These are phyloP conservation scores for Sporothrix protearum DNA, from an alignment of 2,329 filamentous ascomycete species.

Conservation along the genomic window DNA sequence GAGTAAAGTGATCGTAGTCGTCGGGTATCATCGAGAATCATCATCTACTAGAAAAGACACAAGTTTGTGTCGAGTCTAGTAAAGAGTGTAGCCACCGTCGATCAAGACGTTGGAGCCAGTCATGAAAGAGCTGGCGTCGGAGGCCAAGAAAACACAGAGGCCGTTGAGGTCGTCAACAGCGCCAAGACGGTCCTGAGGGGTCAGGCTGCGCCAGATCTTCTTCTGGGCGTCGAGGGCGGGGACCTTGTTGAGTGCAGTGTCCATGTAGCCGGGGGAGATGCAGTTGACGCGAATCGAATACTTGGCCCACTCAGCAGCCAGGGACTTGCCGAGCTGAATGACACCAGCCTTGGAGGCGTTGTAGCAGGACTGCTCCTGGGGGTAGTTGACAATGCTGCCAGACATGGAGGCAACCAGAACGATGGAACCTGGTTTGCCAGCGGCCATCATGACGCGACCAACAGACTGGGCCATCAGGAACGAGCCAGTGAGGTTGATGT, in stretches of 20 bases:
- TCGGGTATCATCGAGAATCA: conserved; percentile 24
- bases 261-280: conserved; percentile 83
- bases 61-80: conserved; percentile 18
- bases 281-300: conserved; percentile 78
- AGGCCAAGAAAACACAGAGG: conserved; percentile 71
- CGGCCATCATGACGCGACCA: conserved; percentile 69
- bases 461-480: conserved; percentile 75
- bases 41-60: neutral
- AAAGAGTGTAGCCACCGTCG: conserved; percentile 64
- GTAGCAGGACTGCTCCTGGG: conserved; percentile 79
- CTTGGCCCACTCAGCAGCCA: conserved; percentile 81
- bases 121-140: conserved; percentile 71
- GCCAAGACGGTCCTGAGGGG: conserved; percentile 70
- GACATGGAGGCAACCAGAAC: conserved; percentile 78
- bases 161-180: conserved; percentile 73
- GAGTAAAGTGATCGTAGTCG: neutral
- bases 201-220: conserved; percentile 73
- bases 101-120: conserved; percentile 71
- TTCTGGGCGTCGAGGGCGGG: conserved; percentile 76
- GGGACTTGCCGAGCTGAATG: conserved; percentile 72
- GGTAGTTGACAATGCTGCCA: conserved; percentile 80
- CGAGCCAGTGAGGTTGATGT: conserved; percentile 77
- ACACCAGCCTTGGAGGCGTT: conserved; percentile 81
- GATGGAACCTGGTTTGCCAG: conserved; percentile 67
- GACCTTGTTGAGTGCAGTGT: conserved; percentile 75